These are phyloP conservation scores for Pyricularia pennisetigena DNA, from an alignment of 2,329 filamentous ascomycete genomes.

Conservation along the genomic window DNA sequence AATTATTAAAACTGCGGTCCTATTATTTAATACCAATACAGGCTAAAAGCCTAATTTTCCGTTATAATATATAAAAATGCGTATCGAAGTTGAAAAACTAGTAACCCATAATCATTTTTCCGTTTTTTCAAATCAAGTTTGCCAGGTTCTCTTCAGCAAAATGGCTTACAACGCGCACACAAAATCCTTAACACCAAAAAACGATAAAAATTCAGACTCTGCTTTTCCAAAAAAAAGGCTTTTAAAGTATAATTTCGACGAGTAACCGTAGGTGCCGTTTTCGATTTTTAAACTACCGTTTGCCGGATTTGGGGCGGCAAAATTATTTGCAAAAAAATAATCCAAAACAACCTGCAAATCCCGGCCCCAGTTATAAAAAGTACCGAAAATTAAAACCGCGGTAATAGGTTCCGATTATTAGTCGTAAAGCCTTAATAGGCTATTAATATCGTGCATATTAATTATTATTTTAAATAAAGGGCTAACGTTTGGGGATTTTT, in stretches of 20 bases:
- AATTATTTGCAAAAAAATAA: not conserved
- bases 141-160: not conserved
- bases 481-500: not conserved
- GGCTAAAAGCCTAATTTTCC: no score
- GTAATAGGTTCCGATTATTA: not conserved
- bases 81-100: no score
- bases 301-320: not conserved
- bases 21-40: no score
- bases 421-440: not conserved
- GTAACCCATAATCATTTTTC: not conserved
- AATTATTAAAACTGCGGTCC: no score
- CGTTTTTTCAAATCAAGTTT: not conserved
- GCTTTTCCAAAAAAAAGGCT: not conserved
- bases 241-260: not conserved
- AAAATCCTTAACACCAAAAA: not conserved
- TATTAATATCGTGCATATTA: not conserved
- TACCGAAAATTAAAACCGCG: not conserved
- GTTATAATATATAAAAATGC: no score
- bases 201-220: not conserved
- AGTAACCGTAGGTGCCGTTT: not conserved
- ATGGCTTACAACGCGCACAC: not conserved
- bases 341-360: not conserved
- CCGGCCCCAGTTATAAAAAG: not conserved
- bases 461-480: not conserved
- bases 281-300: not conserved